These are phyloP conservation scores for Apiospora arundinis DNA, from an alignment of 2,329 filamentous ascomycete species.

Conservation along the genomic window DNA sequence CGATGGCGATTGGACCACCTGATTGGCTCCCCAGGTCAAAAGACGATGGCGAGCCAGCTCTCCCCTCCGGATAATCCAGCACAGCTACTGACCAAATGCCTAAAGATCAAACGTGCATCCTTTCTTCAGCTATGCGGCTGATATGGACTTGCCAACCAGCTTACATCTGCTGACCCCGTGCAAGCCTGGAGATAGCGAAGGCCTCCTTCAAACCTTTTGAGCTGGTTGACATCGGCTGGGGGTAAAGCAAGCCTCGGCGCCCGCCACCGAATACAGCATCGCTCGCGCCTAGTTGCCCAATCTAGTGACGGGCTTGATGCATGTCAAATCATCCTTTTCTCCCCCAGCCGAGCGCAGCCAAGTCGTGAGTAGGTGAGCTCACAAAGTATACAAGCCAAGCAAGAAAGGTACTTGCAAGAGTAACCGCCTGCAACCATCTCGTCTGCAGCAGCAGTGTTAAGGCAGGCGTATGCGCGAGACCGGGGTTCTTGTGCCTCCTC, in stretches of 20 bases:
- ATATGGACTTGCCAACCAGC: neutral
- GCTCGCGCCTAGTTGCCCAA: conserved; percentile 8
- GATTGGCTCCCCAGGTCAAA: neutral
- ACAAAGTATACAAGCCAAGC: neutral
- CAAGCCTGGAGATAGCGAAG: neutral
- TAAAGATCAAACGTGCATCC: neutral
- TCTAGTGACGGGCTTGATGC: neutral
- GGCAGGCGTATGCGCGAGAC: neutral
- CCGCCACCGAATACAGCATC: neutral
- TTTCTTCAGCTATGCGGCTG: conserved; percentile 11
- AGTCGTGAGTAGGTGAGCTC: neutral
- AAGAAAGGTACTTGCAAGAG: neutral
- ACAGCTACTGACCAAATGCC: neutral
- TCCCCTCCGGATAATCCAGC: neutral
- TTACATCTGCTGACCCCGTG: neutral
- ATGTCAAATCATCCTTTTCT: neutral
- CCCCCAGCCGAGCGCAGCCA: neutral
- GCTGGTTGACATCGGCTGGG: neutral
- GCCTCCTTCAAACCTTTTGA: neutral
- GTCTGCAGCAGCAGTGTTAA: neutral
- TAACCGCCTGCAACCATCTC: conserved; percentile 1
- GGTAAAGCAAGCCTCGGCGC: neutral
- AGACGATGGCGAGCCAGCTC: neutral
- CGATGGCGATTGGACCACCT: neutral
- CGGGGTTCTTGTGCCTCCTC: neutral